Evolutionary conservation across 495 filamentous ascomycete species (phyloP), one percentile per base, ranked within the genome.

Genomic region (Penicillium maclennaniae): DNA sequence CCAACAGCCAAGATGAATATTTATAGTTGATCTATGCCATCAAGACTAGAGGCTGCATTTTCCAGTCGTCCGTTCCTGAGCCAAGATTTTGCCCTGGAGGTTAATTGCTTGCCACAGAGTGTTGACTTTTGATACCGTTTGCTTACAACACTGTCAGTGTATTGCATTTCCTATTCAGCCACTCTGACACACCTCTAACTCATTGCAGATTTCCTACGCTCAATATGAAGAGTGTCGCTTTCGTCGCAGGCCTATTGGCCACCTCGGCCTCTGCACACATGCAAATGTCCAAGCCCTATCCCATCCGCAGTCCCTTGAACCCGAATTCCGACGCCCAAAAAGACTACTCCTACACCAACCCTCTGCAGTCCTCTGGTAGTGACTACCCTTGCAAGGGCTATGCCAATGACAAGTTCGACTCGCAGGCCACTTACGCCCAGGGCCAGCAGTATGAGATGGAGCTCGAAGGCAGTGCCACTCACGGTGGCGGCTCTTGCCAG

Each of bases 401-500:
- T 39, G 69, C 69, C 16, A 67, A 71, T 6, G 77, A 80, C 45
- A 38, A 68, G 8, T 79, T 77, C 51, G 49, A 61, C 3, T 74
- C 75, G 4, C 69, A 76, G 21, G 75, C 69, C 0, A 73, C 62
- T 36, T 81, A 79, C 59, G 47, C 44, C n/a, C 68, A 59, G 1
- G 79, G 78, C 12, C 49, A 59, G 17, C 44, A 54, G 10, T 79
- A 81, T 44, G 64, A 61, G 8, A 57, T 82, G 50, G 55, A 69
- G 38, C 49, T 78, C 15, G 46, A 63, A 20, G 75, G 75, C 12
- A 74, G 71, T 43, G 92, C 91, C 0, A 82, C 83, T 7, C 92
- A 97, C 66, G 86, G 85, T 39, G 91, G 92, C 38, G 92, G 92
- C 6, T 91, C 87, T 5, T 96, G 91, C 70, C 92, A 97, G 62